Evolutionary conservation across 2,329 filamentous ascomycete genomes (phyloP).

Genomic region (Trichophyton schoenleinii): DNA sequence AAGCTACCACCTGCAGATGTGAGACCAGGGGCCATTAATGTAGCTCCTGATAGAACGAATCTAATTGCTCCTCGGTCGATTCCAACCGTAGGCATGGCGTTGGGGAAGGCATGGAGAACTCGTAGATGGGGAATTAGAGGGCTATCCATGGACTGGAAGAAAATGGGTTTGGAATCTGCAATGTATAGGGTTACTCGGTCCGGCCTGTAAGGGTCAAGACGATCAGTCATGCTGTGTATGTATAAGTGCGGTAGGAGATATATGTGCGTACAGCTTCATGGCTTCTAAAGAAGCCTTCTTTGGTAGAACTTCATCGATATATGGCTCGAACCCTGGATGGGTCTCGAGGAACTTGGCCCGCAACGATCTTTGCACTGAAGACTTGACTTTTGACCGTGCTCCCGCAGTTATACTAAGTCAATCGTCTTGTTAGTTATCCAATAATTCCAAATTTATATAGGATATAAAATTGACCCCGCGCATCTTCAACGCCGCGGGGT

Average conservation of each 20-base stretch:
- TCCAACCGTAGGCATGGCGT: conserved; percentile 68
- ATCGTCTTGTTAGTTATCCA: conserved; percentile 6
- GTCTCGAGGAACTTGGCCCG: conserved; percentile 69
- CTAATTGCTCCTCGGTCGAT: conserved; percentile 94
- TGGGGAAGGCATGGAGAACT: conserved; percentile 80
- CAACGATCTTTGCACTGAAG: conserved; percentile 78
- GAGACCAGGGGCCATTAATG: conserved; percentile 89
- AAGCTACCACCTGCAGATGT: conserved; percentile 72
- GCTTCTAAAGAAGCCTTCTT: conserved; percentile 86
- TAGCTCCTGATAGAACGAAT: conserved; percentile 85
- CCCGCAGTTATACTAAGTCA: conserved; percentile 9
- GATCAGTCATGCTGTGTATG: neutral
- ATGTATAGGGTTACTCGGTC: conserved; percentile 85
- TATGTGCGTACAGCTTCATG: conserved; percentile 57
- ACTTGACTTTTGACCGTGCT: conserved; percentile 75
- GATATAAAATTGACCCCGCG: neutral
- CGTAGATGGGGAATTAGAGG: conserved; percentile 75
- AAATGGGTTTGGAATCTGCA: conserved; percentile 63
- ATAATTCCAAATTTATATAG: neutral
- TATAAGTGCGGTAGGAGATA: neutral
- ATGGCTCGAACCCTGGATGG: conserved; percentile 72
- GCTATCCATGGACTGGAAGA: conserved; percentile 75
- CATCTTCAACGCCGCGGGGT: neutral
- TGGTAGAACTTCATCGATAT: conserved; percentile 88
- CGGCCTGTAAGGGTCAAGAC: conserved; percentile 39